Conservation (phyloP, 2,329 filamentous ascomycete genomes). For the Alternaria gansuensis region DNA sequence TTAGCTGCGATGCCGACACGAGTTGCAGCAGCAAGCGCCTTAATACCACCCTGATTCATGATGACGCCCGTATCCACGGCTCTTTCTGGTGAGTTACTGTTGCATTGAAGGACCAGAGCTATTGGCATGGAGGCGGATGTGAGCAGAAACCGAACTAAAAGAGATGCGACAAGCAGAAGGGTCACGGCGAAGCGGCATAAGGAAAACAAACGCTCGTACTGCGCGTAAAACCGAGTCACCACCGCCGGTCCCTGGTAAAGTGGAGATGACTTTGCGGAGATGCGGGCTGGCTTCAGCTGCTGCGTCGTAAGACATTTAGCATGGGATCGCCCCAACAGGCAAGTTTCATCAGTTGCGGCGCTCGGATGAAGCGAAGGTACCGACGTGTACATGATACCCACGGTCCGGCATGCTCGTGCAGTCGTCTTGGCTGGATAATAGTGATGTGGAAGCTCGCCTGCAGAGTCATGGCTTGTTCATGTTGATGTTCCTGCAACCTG, state of each 20-base stretch:
- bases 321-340: slow-evolving; percentile 18
- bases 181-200: slow-evolving; percentile 26
- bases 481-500: slow-evolving; percentile 20
- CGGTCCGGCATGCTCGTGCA: slow-evolving; percentile 12
- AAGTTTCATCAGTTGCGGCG: slow-evolving; percentile 27
- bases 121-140: slow-evolving; percentile 16
- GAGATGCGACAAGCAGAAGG: slow-evolving; percentile 28
- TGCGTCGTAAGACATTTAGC: slow-evolving; percentile 28
- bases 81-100: slow-evolving; percentile 15
- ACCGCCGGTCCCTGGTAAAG: slow-evolving; percentile 13
- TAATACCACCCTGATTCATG: slow-evolving; percentile 24
- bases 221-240: slow-evolving; percentile 34
- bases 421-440: slow-evolving; percentile 9
- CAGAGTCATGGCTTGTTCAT: slow-evolving; percentile 8
- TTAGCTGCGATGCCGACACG: slow-evolving; percentile 33
- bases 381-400: slow-evolving; percentile 23
- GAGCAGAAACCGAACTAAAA: slow-evolving; percentile 22
- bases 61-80: slow-evolving; percentile 19
- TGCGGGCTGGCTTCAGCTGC: slow-evolving; percentile 25
- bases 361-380: slow-evolving; percentile 22
- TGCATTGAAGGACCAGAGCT: slow-evolving; percentile 16
- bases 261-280: slow-evolving; percentile 21
- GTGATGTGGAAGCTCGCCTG: neutral
- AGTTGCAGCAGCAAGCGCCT: slow-evolving; percentile 32
- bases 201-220: slow-evolving; percentile 26